These are phyloP conservation scores for Ceratocystis huliohia DNA, from an alignment of 2,329 filamentous ascomycete species.

Conservation along the genomic window DNA sequence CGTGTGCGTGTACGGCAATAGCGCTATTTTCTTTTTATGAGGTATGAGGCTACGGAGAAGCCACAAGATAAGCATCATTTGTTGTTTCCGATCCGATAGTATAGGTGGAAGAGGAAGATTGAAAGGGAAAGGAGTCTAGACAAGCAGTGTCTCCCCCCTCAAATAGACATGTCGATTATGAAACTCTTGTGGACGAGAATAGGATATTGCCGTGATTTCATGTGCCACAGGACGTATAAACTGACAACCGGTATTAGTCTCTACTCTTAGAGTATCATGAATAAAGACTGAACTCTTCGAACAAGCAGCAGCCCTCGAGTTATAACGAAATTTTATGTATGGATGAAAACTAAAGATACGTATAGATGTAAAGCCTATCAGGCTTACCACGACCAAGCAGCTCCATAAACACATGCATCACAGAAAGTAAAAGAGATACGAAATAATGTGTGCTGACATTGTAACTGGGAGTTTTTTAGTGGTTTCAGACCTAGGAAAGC, in stretches of 20 bases:
- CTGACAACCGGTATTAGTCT: not conserved
- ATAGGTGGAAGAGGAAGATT: not conserved
- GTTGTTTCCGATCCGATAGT: not conserved
- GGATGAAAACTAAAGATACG: too few species aligned
- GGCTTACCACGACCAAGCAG: too few species aligned
- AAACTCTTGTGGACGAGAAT: not conserved
- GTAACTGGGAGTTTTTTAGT: too few species aligned
- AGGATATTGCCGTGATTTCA: not conserved
- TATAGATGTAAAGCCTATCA: too few species aligned
- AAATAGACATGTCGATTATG: not conserved
- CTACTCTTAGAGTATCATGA: not conserved
- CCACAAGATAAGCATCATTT: not conserved
- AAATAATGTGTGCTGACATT: too few species aligned
- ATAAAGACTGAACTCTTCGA: not conserved
- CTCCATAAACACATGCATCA: too few species aligned
- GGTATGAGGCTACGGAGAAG: not conserved
- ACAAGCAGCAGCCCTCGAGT: not conserved
- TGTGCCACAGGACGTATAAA: not conserved
- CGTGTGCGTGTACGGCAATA: slow-evolving; percentile 4
- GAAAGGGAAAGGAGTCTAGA: not conserved
- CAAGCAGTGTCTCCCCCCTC: not conserved
- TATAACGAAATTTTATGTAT: not conserved
- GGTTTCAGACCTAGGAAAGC: too few species aligned
- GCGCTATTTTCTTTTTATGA: slow-evolving; percentile 12
- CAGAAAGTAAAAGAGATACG: too few species aligned